These are phyloP conservation scores for Pseudevernia furfuracea DNA, from an alignment of 495 filamentous ascomycete genomes.

Conservation along the genomic window DNA sequence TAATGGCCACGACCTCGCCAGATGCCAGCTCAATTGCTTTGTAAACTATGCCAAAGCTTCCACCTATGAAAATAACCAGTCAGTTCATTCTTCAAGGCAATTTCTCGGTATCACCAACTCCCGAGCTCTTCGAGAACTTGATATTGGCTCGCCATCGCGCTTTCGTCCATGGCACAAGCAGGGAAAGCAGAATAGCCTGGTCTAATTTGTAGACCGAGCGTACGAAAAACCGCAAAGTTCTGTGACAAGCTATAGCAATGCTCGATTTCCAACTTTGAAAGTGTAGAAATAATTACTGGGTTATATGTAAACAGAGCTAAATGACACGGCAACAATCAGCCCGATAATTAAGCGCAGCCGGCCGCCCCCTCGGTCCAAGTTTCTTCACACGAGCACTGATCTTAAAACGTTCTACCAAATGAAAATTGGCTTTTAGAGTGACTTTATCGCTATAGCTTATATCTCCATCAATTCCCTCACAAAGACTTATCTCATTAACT, in stretches of 20 bases:
- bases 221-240: neutral
- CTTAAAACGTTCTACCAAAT: too few relatives aligned
- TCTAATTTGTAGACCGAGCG: neutral
- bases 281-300: neutral
- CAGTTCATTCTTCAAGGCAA: conserved; percentile 23
- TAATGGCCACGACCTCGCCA: conserved; percentile 85
- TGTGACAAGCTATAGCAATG: neutral
- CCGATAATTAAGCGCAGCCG: neutral
- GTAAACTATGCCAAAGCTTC: conserved; percentile 94
- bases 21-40: conserved; percentile 83
- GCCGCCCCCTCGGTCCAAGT: too few relatives aligned
- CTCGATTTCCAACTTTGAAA: neutral
- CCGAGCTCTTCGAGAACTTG: conserved; percentile 89
- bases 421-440: too few relatives aligned
- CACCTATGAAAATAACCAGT: conserved; percentile 47
- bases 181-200: neutral
- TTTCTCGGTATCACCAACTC: conserved; percentile 49
- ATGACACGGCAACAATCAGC: neutral
- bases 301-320: conserved; percentile 2
- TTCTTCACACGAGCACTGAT: too few relatives aligned
- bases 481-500: too few relatives aligned
- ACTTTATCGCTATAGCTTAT: too few relatives aligned
- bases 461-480: too few relatives aligned
- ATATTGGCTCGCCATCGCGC: conserved; percentile 69
- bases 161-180: conserved; percentile 39